phyloP scores from a whole-genome alignment of 768 basidiomycete genomes.

The Omphalotus guepiniiformis region DNA sequence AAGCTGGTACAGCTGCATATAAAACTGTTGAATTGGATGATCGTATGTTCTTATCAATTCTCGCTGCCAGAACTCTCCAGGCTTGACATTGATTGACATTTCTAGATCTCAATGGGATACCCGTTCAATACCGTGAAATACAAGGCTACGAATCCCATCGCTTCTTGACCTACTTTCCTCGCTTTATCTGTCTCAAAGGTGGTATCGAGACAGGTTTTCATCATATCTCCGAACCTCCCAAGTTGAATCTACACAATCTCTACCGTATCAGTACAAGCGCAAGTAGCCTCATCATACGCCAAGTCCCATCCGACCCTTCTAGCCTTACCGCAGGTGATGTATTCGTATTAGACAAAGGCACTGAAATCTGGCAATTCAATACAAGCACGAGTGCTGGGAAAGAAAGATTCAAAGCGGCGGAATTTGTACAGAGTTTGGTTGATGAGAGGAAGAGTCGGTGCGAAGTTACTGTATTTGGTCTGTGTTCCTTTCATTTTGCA shows the following conservation, averaged over 20 bases:
- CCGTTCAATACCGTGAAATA: constrained; percentile 60
- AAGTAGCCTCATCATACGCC: constrained; percentile 41
- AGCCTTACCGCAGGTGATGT: constrained; percentile 53
- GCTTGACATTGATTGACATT: background rate
- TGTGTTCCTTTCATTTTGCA: constrained; percentile 11
- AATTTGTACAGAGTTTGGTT: constrained; percentile 48
- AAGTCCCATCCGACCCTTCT: constrained; percentile 39
- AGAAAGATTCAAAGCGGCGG: constrained; percentile 58
- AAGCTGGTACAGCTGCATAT: constrained; percentile 58
- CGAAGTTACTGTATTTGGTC: constrained; percentile 48
- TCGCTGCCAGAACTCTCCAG: background rate
- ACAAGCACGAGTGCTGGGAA: constrained; percentile 49
- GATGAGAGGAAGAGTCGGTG: constrained; percentile 36
- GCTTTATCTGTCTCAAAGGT: constrained; percentile 41
- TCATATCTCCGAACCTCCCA: constrained; percentile 40
- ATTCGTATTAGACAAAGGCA: constrained; percentile 57
- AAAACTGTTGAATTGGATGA: constrained; percentile 68
- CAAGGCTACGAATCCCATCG: constrained; percentile 52
- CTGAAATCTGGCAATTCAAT: constrained; percentile 50
- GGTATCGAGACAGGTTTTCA: constrained; percentile 51
- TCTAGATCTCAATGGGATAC: constrained; percentile 51
- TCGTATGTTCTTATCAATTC: constrained; percentile 31
- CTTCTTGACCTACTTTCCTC: constrained; percentile 48
- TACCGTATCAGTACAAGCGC: constrained; percentile 43
- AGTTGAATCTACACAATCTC: constrained; percentile 41